These are phyloP conservation scores for Proliferodiscus dingleyae DNA, from an alignment of 2,329 filamentous ascomycete genomes.

Conservation along the genomic window DNA sequence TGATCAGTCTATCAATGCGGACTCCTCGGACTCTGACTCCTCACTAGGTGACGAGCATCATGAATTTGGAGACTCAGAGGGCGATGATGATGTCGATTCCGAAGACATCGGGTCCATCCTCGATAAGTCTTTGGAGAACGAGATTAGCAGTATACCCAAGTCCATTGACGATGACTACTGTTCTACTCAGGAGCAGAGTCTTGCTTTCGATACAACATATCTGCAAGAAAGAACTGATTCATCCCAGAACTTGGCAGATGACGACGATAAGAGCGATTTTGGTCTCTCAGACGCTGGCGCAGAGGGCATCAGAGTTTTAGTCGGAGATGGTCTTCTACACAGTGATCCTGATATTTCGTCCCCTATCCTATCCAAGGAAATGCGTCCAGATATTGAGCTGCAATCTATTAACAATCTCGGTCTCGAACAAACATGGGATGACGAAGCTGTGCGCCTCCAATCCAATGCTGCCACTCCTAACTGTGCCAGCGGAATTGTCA, in stretches of 20 bases:
- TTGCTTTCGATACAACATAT: neutral
- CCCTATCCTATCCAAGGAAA: neutral
- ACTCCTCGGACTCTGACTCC: constrained; percentile 4
- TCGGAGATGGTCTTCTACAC: constrained; percentile 13
- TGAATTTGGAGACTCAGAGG: constrained; percentile 7
- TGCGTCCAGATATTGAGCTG: neutral
- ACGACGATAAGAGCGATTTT: constrained; percentile 20
- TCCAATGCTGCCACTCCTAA: neutral
- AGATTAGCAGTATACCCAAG: too few species aligned
- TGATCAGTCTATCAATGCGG: constrained; percentile 3
- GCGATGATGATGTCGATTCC: constrained; percentile 10
- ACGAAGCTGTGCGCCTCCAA: neutral
- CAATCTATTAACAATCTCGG: neutral
- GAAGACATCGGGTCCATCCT: constrained; percentile 3
- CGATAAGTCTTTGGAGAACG: constrained; percentile 2
- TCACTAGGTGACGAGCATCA: neutral
- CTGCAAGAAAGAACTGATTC: constrained; percentile 6
- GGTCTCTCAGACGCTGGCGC: constrained; percentile 23
- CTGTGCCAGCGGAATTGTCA: neutral
- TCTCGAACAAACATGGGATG: neutral
- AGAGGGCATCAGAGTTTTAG: constrained; percentile 21
- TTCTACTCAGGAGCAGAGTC: neutral
- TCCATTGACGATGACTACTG: too few species aligned
- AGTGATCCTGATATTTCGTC: neutral
- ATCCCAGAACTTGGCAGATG: neutral